Conservation (phyloP, 306 rosid genomes). For the Vicia villosa region DNA sequence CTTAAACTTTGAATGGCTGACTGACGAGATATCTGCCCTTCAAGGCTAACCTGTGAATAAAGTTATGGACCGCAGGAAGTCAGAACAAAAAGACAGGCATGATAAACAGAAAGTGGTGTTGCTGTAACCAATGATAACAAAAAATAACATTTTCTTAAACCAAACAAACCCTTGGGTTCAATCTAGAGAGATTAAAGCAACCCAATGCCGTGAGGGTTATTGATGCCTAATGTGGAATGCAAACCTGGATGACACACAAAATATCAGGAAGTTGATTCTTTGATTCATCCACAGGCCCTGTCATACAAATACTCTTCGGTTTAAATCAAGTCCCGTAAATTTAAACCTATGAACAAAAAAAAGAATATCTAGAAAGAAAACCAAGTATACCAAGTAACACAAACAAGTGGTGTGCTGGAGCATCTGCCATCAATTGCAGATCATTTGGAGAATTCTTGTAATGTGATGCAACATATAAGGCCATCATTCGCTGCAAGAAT, state of each 20-base stretch:
- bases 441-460: conserved; percentile 99
- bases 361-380: conserved; percentile 31
- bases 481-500: conserved; percentile 91
- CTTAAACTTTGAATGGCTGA: conserved; percentile 80
- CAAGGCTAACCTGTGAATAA: conserved; percentile 70
- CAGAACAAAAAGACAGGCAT: conserved; percentile 31
- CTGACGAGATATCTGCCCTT: conserved; percentile 85
- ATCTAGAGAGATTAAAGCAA: conserved; percentile 16
- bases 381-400: conserved; percentile 79
- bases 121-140: not conserved
- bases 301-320: conserved; percentile 34
- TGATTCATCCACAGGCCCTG: conserved; percentile 96
- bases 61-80: conserved; percentile 7
- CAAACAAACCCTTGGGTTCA: not conserved
- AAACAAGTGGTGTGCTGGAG: conserved; percentile 97
- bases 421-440: conserved; percentile 95
- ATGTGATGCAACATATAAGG: conserved; percentile 93
- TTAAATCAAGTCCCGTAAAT: conserved; percentile 22
- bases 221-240: conserved; percentile 35
- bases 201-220: not conserved
- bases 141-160: not conserved
- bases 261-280: conserved; percentile 96
- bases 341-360: conserved; percentile 16
- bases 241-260: conserved; percentile 94
- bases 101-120: conserved; percentile 14